Percentiles rank a stretch among this genome's conserved stretches.
Conservation (phyloP, 495 filamentous ascomycete species). For the Penicillium tannophilum region DNA sequence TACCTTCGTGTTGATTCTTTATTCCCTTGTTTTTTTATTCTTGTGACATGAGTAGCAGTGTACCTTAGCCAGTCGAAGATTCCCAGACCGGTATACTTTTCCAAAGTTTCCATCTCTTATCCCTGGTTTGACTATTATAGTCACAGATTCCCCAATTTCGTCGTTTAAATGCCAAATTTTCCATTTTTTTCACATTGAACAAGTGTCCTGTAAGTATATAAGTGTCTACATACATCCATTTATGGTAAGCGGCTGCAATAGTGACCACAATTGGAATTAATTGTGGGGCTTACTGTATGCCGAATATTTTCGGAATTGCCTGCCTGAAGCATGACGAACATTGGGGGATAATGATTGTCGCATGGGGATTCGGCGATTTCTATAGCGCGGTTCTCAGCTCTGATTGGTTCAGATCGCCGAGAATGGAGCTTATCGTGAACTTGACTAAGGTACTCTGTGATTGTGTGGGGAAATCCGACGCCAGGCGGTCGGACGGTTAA, state of each 20-base stretch:
- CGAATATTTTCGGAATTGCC: conserved; percentile 12
- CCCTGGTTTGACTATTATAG: not conserved
- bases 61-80: conserved; percentile 22
- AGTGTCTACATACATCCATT: not conserved
- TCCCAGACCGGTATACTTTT: conserved; percentile 17
- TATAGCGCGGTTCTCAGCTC: not conserved
- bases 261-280: not conserved
- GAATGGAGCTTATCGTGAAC: conserved; percentile 24
- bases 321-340: conserved; percentile 7
- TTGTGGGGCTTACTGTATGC: not conserved
- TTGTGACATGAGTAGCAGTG: conserved; percentile 22
- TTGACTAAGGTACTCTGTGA: not conserved
- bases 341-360: not conserved
- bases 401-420: conserved; percentile 28
- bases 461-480: conserved; percentile 20
- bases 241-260: not conserved
- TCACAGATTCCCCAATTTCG: conserved; percentile 7
- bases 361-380: conserved; percentile 18
- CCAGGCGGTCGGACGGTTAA: conserved; percentile 16
- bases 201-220: not conserved
- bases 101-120: not conserved
- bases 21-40: conserved; percentile 16
- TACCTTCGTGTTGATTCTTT: conserved; percentile 20
- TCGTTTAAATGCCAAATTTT: not conserved
- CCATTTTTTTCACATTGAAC: not conserved